Conservation (phyloP, 1,284 basidiomycete species). For the Lentinus polychrous region DNA sequence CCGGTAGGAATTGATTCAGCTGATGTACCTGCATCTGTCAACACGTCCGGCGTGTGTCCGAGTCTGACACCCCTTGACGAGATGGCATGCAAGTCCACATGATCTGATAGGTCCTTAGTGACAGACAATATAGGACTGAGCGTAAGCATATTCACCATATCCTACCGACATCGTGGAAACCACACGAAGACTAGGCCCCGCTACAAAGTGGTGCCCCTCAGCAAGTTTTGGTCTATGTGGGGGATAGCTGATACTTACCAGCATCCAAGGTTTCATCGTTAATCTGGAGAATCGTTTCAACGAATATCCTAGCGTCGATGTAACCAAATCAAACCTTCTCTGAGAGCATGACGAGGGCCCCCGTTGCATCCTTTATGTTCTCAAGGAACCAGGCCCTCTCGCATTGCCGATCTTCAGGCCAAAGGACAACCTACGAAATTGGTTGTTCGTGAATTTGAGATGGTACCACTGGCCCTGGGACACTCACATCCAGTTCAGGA, state of each 20-base stretch:
- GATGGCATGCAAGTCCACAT: conserved; percentile 65
- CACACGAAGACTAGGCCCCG: conserved; percentile 66
- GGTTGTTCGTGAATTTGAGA: not conserved
- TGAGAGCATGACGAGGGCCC: conserved; percentile 60
- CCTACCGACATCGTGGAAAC: conserved; percentile 91
- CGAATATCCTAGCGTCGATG: not conserved
- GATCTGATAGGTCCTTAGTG: conserved; percentile 59
- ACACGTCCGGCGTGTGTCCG: conserved; percentile 88
- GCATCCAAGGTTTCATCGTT: conserved; percentile 67
- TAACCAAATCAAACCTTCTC: conserved; percentile 49
- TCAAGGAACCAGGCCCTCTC: conserved; percentile 75
- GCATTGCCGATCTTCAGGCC: conserved; percentile 62
- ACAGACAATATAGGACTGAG: not conserved
- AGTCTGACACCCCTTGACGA: conserved; percentile 64
- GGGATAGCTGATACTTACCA: conserved; percentile 47
- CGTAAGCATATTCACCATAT: conserved; percentile 49
- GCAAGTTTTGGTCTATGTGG: too few relatives aligned
- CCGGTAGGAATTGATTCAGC: conserved; percentile 37
- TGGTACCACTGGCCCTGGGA: not conserved
- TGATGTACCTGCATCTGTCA: conserved; percentile 79
- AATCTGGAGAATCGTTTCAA: conserved; percentile 36
- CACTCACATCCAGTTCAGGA: conserved; percentile 49
- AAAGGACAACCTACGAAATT: conserved; percentile 50
- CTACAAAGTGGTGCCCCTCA: conserved; percentile 35
- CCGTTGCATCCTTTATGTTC: conserved; percentile 60